Evolutionary conservation across 176 grass and related monocot species (phyloP).

Genomic region (Lolium rigidum): DNA sequence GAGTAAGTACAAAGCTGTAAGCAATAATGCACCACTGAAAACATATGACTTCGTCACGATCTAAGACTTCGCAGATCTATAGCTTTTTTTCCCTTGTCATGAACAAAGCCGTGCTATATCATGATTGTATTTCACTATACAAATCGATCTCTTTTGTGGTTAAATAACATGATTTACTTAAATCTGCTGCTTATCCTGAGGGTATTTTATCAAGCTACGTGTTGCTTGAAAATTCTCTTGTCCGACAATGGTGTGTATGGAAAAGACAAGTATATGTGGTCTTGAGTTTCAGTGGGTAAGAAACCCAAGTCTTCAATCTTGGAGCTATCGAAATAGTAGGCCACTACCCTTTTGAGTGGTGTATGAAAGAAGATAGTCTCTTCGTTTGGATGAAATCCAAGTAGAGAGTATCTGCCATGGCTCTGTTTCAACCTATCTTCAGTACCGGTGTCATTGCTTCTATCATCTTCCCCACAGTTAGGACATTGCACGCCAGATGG

Average conservation of each 20-base stretch:
- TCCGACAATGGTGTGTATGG: not conserved
- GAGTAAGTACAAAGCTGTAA: not conserved
- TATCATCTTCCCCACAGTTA: not conserved
- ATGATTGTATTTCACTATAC: not conserved
- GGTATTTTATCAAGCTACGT: not conserved
- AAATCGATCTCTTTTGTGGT: not conserved
- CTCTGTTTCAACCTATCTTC: too few species aligned
- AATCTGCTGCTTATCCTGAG: not conserved
- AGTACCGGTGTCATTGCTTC: not conserved
- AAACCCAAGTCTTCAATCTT: slow-evolving; percentile 16
- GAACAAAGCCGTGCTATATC: not conserved
- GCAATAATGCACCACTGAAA: too few species aligned
- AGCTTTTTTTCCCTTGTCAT: not conserved
- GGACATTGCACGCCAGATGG: not conserved
- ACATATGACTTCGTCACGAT: not conserved
- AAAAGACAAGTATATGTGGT: not conserved
- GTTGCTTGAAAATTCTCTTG: not conserved
- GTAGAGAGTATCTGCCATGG: not conserved
- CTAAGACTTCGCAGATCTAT: not conserved
- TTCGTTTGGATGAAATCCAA: slow-evolving; percentile 13
- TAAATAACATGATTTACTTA: not conserved
- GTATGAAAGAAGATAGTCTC: not conserved
- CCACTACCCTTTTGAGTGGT: not conserved
- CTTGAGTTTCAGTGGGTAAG: not conserved
- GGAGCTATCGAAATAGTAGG: not conserved